phyloP scores from a whole-genome alignment of 2,329 filamentous ascomycete species.

The Stagonosporopsis cucurbitacearum region DNA sequence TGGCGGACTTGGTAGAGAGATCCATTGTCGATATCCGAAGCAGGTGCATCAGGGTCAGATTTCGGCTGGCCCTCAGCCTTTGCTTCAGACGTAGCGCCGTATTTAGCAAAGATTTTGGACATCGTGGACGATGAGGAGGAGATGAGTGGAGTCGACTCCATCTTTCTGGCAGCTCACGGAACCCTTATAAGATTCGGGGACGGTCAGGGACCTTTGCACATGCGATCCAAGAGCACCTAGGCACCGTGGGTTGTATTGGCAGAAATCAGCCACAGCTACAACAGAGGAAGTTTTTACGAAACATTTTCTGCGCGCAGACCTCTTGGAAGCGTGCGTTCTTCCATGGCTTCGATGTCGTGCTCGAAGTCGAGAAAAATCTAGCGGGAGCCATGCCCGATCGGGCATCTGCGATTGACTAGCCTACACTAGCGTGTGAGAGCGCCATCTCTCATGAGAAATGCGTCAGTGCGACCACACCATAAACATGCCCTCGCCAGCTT shows the following conservation, averaged over 20 bases:
- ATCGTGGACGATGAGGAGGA: slow-evolving; percentile 20
- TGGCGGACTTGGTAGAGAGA: slow-evolving; percentile 34
- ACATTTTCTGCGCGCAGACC: slow-evolving; percentile 14
- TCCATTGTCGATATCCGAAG: slow-evolving; percentile 30
- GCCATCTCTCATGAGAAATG: slow-evolving; percentile 8
- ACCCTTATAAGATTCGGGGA: slow-evolving; percentile 9
- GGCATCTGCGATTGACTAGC: slow-evolving; percentile 11
- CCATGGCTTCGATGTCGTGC: slow-evolving; percentile 19
- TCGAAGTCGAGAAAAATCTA: slow-evolving; percentile 8
- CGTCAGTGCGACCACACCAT: slow-evolving; percentile 9
- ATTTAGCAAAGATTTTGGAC: slow-evolving; percentile 24
- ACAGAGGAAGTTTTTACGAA: slow-evolving; percentile 14
- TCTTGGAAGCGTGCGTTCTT: slow-evolving; percentile 8
- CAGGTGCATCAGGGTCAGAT: slow-evolving; percentile 11
- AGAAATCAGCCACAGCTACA: slow-evolving; percentile 9
- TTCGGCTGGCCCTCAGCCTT: slow-evolving; percentile 14
- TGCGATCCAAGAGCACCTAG: slow-evolving; percentile 7
- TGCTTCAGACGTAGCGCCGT: slow-evolving; percentile 16
- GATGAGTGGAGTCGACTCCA: slow-evolving; percentile 19
- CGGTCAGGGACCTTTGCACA: slow-evolving; percentile 9
- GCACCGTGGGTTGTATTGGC: slow-evolving; percentile 3
- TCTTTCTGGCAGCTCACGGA: not conserved
- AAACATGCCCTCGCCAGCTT: slow-evolving; percentile 10
- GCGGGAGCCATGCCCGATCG: slow-evolving; percentile 2
- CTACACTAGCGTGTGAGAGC: not conserved